Base-by-base conservation (phyloP, 495 filamentous ascomycete genomes). In the Penicillium malachiteum region DNA sequence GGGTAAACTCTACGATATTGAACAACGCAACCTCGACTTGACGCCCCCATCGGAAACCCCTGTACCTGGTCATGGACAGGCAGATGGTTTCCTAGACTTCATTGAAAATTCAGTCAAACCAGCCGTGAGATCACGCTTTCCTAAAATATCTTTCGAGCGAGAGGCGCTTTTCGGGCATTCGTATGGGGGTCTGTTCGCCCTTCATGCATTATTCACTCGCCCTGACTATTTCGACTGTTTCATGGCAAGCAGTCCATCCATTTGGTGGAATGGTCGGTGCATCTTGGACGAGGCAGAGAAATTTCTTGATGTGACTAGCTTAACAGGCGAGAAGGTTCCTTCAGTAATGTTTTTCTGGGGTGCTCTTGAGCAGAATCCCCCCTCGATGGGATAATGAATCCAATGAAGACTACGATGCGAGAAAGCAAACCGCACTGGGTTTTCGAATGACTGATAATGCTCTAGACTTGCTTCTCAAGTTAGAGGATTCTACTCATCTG, bases 391-490 rank as follows among this genome's bases (percentile, higher is more conserved):
- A 59, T 14, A 56, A 67, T 42, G 65, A 69, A 18, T 33, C 61
- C 0, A 56, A 45, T 6, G 67, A 70, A 3, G 57, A 66, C 13
- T 82, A 73, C 39, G 74, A 73, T 49, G 57, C 55, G 50, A 78
- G 80, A 34, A 82, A 60, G 46, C 63, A 56, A 9, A 72, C 72
- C 8, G 74, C 78, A 6, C 74, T 44, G n/a, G 75, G 63, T 18
- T 60, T 76, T 65, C 71, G 76, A 17, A 68, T 68, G 26, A 67
- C 53, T 7, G 74, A 79, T 3, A 81, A 57, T 44, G 71, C 73
- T 46, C 73, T 78, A 4, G 48, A 44, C 13, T 48, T 65, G 4
- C 35, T 34, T 16, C 49, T 50, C 9, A 30, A 65, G 41, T 31
- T 59, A 4, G n/a, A 33, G 21, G 58, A 38, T 0, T 56, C 49